Evolutionary conservation across 257 asterid species (phyloP).

Genomic region (Cordia subcordata): DNA sequence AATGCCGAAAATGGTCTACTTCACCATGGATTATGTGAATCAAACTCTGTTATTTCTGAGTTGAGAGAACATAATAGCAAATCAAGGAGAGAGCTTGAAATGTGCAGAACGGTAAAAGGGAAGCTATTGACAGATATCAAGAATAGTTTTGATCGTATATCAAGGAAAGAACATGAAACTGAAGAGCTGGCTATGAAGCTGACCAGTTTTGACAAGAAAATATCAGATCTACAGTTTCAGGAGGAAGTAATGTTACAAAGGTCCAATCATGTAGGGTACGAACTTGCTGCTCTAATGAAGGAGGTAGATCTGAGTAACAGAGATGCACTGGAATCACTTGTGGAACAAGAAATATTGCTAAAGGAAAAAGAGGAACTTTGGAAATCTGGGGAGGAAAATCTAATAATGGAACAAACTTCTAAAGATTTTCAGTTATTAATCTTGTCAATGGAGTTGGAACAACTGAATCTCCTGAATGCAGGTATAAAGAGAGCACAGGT

Average conservation of each 20-base stretch:
- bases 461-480: conserved; percentile 34
- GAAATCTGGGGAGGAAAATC: conserved; percentile 47
- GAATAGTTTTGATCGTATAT: conserved; percentile 56
- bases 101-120: conserved; percentile 71
- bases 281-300: conserved; percentile 58
- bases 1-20: conserved; percentile 90
- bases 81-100: conserved; percentile 75
- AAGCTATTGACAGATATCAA: conserved; percentile 75
- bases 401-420: conserved; percentile 41
- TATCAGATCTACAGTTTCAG: conserved; percentile 57
- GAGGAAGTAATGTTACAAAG: conserved; percentile 83
- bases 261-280: conserved; percentile 72
- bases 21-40: conserved; percentile 67
- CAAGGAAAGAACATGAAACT: conserved; percentile 69
- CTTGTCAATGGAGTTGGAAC: conserved; percentile 54
- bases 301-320: conserved; percentile 66
- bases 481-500: conserved; percentile 30
- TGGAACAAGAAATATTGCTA: conserved; percentile 56
- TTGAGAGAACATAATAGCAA: conserved; percentile 68
- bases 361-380: conserved; percentile 55
- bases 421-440: conserved; percentile 56
- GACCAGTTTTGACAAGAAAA: conserved; percentile 60
- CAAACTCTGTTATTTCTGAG: conserved; percentile 57
- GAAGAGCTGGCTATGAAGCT: conserved; percentile 62
- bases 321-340: conserved; percentile 38